A percentile compares a stretch with the other conserved stretches of the same genome.
Conservation (phyloP, 164 flowering plant species). For the Kalanchoe fedtschenkoi region DNA sequence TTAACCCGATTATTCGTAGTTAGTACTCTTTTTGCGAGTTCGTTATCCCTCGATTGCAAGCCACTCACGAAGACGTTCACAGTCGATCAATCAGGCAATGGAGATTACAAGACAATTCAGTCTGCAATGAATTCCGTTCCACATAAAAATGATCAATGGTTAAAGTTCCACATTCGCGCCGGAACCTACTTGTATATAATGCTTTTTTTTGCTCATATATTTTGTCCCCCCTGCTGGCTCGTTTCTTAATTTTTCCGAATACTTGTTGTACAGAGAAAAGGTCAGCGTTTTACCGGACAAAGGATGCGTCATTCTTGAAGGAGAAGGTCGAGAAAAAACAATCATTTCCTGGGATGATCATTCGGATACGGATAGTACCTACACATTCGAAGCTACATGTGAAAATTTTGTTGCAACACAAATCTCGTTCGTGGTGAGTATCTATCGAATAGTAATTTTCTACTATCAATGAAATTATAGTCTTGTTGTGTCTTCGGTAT, state of each 20-base stretch:
- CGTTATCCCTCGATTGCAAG: neutral
- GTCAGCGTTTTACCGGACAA: neutral
- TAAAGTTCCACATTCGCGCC: neutral
- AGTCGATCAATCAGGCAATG: conserved; percentile 2
- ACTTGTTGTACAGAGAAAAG: neutral
- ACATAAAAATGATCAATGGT: neutral
- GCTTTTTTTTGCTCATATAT: neutral
- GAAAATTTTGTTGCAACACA: conserved; percentile 11
- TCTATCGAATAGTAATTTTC: too few species aligned
- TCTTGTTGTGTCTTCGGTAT: too few species aligned
- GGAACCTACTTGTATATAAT: conserved; percentile 1
- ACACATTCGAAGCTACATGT: conserved; percentile 14
- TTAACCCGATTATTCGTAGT: too few species aligned
- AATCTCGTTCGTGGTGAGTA: conserved; percentile 22
- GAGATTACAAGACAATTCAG: neutral
- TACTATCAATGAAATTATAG: too few species aligned
- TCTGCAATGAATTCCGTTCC: conserved; percentile 3
- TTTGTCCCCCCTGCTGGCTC: neutral
- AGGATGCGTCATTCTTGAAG: neutral
- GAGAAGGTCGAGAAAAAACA: neutral
- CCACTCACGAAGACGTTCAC: neutral
- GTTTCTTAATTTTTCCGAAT: neutral
- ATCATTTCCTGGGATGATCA: neutral
- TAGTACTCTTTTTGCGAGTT: neutral
- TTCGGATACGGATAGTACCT: conserved; percentile 6